Evolutionary conservation across 2,329 filamentous ascomycete genomes (phyloP).

Genomic region (Colletotrichum destructivum): DNA sequence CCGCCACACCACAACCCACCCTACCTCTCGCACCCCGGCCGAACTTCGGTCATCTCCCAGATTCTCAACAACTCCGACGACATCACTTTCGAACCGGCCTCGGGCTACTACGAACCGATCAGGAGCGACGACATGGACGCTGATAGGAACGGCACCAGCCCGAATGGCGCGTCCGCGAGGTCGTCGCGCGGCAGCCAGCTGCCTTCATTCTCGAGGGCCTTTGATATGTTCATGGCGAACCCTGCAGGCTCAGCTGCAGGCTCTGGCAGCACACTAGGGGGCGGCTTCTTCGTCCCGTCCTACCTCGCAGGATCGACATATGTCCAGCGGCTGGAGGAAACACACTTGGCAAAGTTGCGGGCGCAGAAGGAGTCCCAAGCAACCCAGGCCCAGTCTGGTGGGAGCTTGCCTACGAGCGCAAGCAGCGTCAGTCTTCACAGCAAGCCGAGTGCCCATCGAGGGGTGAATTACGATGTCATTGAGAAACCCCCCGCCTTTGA

Average conservation of each 20-base stretch:
- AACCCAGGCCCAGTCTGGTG: slow-evolving; percentile 58
- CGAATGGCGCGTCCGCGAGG: slow-evolving; percentile 46
- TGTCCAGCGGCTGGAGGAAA: slow-evolving; percentile 81
- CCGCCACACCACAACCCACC: slow-evolving; percentile 53
- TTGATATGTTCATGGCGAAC: slow-evolving; percentile 62
- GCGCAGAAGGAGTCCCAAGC: slow-evolving; percentile 65
- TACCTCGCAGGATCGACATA: slow-evolving; percentile 87
- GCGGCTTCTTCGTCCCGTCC: slow-evolving; percentile 83
- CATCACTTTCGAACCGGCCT: slow-evolving; percentile 53
- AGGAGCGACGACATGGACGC: slow-evolving; percentile 52
- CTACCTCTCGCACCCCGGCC: slow-evolving; percentile 54
- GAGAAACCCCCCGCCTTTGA: slow-evolving; percentile 78
- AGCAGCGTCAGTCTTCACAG: slow-evolving; percentile 66
- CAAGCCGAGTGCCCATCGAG: slow-evolving; percentile 77
- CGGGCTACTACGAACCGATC: slow-evolving; percentile 43
- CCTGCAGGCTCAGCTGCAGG: slow-evolving; percentile 42
- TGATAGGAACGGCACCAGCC: slow-evolving; percentile 48
- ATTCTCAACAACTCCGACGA: slow-evolving; percentile 66
- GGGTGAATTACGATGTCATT: slow-evolving; percentile 86
- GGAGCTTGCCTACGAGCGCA: slow-evolving; percentile 67
- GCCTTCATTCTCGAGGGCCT: slow-evolving; percentile 67
- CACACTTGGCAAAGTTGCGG: slow-evolving; percentile 73
- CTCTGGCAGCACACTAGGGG: slow-evolving; percentile 47
- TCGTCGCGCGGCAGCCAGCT: slow-evolving; percentile 49
- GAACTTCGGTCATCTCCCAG: slow-evolving; percentile 66